These are phyloP conservation scores for Russula lepida DNA, from an alignment of 768 basidiomycete genomes.

Conservation along the genomic window DNA sequence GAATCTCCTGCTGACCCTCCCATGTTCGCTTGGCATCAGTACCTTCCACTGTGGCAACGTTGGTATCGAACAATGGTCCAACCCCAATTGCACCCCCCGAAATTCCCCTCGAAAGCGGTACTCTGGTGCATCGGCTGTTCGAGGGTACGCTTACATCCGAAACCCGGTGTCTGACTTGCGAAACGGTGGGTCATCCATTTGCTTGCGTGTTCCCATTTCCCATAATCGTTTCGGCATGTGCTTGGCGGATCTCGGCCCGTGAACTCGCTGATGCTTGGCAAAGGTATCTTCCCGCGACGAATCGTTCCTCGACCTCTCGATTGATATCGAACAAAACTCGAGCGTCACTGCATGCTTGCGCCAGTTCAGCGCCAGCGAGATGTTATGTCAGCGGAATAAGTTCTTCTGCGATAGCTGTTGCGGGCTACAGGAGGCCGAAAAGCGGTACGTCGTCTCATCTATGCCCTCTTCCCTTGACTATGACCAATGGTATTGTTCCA, in stretches of 20 bases:
- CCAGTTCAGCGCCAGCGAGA: slow-evolving; percentile 96
- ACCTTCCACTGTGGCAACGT: slow-evolving; percentile 49
- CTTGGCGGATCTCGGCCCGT: slow-evolving; percentile 24
- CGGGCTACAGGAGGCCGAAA: slow-evolving; percentile 95
- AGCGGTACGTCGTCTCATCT: slow-evolving; percentile 50
- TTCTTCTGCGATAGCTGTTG: slow-evolving; percentile 98
- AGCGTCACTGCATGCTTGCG: slow-evolving; percentile 93
- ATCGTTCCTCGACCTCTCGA: slow-evolving; percentile 94
- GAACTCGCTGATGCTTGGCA: slow-evolving; percentile 4
- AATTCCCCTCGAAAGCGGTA: slow-evolving; percentile 37
- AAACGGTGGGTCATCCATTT: slow-evolving; percentile 53
- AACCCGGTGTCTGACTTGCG: slow-evolving; percentile 95
- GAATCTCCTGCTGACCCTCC: neutral
- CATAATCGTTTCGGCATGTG: neutral
- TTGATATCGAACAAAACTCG: slow-evolving; percentile 98
- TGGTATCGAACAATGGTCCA: slow-evolving; percentile 34
- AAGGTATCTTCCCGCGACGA: slow-evolving; percentile 69
- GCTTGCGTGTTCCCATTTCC: neutral
- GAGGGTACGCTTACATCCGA: slow-evolving; percentile 94
- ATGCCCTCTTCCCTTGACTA: neutral
- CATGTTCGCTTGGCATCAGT: slow-evolving; percentile 33
- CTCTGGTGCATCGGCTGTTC: slow-evolving; percentile 87
- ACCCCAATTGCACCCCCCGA: slow-evolving; percentile 39
- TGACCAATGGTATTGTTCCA: slow-evolving; percentile 26
- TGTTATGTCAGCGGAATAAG: slow-evolving; percentile 97